phyloP scores from a whole-genome alignment of 176 grass and related monocot species.

The Lolium rigidum region DNA sequence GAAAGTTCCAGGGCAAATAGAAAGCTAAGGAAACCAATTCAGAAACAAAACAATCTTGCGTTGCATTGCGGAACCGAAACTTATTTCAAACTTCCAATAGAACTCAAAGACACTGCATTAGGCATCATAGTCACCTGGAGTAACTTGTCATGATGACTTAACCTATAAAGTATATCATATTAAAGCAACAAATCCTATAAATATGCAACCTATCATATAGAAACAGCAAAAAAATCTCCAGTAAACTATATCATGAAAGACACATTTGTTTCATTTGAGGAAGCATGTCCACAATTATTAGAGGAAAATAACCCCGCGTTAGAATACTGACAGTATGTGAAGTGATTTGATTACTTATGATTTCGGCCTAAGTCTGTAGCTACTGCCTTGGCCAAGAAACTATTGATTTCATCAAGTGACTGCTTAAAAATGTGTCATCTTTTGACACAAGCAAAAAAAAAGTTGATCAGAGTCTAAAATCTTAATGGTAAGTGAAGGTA shows the following conservation, averaged over 20 bases:
- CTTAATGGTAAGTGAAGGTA: not conserved
- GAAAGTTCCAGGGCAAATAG: not conserved
- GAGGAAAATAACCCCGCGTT: not conserved
- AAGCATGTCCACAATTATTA: slow-evolving; percentile 19
- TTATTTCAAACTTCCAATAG: not conserved
- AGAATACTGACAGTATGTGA: not conserved
- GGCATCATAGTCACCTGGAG: not conserved
- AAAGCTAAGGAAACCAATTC: not conserved
- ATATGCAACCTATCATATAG: not conserved
- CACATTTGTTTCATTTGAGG: too few species aligned
- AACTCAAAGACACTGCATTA: not conserved
- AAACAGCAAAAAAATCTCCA: not conserved
- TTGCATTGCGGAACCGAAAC: not conserved
- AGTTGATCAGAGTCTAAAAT: not conserved
- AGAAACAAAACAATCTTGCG: not conserved
- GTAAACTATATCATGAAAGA: not conserved
- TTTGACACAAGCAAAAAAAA: slow-evolving; percentile 12
- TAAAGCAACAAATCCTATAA: not conserved
- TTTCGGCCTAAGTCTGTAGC: not conserved
- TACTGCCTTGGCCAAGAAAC: not conserved
- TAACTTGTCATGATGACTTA: slow-evolving; percentile 10
- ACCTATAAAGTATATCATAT: not conserved
- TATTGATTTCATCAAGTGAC: not conserved
- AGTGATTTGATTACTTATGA: not conserved
- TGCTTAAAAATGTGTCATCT: not conserved